Evolutionary conservation across 768 basidiomycete species (phyloP), one percentile per base, ranked within the genome.

Genomic region (Fibroporia radiculosa): DNA sequence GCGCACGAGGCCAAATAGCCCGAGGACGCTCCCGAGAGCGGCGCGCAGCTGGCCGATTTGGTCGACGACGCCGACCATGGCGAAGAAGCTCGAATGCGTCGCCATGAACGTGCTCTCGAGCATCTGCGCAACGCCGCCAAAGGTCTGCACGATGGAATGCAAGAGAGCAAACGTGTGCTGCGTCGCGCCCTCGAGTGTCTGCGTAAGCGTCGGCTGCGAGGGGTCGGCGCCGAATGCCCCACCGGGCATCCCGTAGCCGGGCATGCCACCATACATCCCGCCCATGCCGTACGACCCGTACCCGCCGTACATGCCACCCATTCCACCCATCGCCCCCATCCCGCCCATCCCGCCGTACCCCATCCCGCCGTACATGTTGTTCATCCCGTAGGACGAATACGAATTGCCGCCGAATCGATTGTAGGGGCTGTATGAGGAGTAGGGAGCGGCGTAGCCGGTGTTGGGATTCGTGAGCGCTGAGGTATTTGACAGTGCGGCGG

Each of bases 71-170:
- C 91, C 89, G 40, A 93, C 91, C 84, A 95, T 92, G 45, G 92
- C 91, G 62, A 93, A 95, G 66, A 95, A 95, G 7, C 82, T 86
- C 0, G 88, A 91, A 63, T 95, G 92, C 0, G 92, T 95, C 2
- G 95, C 95, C 84, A 97, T 88, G 66, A 95, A 97, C 4, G 95
- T 98, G 26, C 80, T 84, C 63, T 98, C 95, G 59, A 99, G 82
- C 81, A 99, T 93, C 62, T 98, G 95, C 0, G 95, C 84, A 50
- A 99, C 82, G 19, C 93, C 93, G 0, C 82, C 74, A 66, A 98
- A 95, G 3, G 93, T 96, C 56, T 91, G 88, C 35, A 99, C 95
- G 60, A 99, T 84, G 10, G 87, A 89, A 55, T 97, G 93, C 23
- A 99, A 72, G 45, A 99, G 81, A 23, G 85, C 75, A 58, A 99